These are phyloP conservation scores for Rhynchosporium secalis DNA, from an alignment of 2,329 filamentous ascomycete genomes.

Conservation along the genomic window DNA sequence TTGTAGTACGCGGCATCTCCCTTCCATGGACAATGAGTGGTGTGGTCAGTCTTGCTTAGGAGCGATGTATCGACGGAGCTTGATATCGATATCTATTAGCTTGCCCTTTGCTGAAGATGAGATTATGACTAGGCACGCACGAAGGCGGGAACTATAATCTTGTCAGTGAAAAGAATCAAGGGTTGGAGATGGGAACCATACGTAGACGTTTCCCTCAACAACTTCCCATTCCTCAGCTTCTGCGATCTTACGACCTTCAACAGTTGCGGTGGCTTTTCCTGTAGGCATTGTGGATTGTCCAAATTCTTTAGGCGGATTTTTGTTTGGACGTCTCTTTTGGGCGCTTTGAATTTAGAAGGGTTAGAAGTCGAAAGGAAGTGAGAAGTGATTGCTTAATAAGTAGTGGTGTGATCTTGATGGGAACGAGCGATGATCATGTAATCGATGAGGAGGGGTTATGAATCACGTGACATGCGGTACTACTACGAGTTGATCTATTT, in stretches of 20 bases:
- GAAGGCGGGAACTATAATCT: slow-evolving; percentile 40
- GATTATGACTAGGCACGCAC: slow-evolving; percentile 27
- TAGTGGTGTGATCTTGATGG: not conserved
- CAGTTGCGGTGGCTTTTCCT: slow-evolving; percentile 22
- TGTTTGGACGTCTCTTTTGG: not conserved
- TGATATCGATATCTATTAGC: slow-evolving; percentile 13
- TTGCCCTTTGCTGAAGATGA: not conserved
- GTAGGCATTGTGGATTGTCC: slow-evolving; percentile 47
- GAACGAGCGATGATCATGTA: slow-evolving; percentile 10
- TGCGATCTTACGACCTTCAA: slow-evolving; percentile 45
- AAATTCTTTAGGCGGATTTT: not conserved
- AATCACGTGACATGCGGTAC: slow-evolving; percentile 6
- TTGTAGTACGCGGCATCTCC: slow-evolving; percentile 50
- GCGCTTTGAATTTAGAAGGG: not conserved
- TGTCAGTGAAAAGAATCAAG: slow-evolving; percentile 19
- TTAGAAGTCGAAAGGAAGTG: not conserved
- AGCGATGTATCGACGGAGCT: slow-evolving; percentile 44
- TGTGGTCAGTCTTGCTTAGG: slow-evolving; percentile 44
- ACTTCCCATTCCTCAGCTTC: slow-evolving; percentile 48
- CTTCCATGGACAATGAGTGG: slow-evolving; percentile 49
- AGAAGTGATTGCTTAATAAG: not conserved
- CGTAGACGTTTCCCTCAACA: slow-evolving; percentile 52
- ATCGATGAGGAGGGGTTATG: slow-evolving; percentile 11
- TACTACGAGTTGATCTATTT: not conserved
- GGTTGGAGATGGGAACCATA: slow-evolving; percentile 32